Base-by-base conservation (phyloP, 345 rosid species). In the Hibiscus tridactylites region DNA sequence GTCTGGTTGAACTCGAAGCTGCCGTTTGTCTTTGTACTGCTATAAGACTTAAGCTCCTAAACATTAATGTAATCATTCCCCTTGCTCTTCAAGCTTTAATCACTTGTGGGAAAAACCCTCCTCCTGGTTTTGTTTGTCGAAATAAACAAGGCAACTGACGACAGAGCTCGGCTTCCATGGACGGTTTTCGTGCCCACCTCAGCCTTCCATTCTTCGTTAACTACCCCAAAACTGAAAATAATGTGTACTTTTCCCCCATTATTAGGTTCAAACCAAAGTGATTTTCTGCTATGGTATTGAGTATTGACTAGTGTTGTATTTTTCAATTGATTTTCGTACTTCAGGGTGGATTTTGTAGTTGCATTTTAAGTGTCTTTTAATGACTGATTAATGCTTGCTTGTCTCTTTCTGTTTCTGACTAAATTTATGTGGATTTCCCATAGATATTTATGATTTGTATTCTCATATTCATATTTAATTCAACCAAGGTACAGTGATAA, bases 21-120 rank as follows among this genome's bases (percentile, higher is more conserved):
- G 93, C 90, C 5, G 71, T 84, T 60, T 90, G 96, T 78, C 82
- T 90, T 65, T 90, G 93, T 79, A 90, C 91, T 46, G 83, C 91
- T 24, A 82, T 90, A 75, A 88, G 86, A 78, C 77, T 88, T 46
- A 84, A 87, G 85, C 85, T 84, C 58, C 87, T 87, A 12, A 87
- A 90, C 84, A 73, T 90, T 59, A 85, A 80, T 52, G 74, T 90
- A 31, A 83, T 77, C 74, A 85, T 85, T 73, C 91, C 96, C 50
- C 85, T 88, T 79, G 91, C 91, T 71, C 91, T 88, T 74, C 93
- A 90, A 75, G 89, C 77, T 73, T 81, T 90, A 50, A 68, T 88
- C 42, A 84, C 91, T 54, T 90, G 93, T 64, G 96, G 96, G 33
- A 84, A 79, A 82, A 88, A 80, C 37, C 87, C 90, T 46, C 96